phyloP scores from a whole-genome alignment of 2,329 filamentous ascomycete species.

The Aspergillus japonicus region DNA sequence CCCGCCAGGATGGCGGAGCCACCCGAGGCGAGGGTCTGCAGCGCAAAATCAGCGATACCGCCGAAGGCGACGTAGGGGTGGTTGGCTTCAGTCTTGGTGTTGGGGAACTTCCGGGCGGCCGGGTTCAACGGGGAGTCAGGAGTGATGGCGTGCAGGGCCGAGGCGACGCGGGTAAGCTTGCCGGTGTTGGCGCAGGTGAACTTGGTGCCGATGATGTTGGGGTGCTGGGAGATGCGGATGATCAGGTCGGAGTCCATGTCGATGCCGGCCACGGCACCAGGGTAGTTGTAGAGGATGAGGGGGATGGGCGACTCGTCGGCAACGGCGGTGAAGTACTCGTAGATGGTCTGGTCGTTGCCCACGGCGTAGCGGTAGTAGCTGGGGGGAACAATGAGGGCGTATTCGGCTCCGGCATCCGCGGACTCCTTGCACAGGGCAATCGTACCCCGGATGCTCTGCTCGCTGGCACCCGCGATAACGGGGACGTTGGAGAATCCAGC shows the following conservation, averaged over 20 bases:
- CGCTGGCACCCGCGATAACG: conserved; percentile 78
- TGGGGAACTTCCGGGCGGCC: conserved; percentile 21
- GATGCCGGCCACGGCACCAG: conserved; percentile 79
- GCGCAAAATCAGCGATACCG: conserved; percentile 82
- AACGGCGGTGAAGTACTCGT: conserved; percentile 71
- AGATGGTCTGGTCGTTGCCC: conserved; percentile 67
- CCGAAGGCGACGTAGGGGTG: conserved; percentile 77
- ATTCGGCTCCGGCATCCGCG: conserved; percentile 70
- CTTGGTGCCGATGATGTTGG: conserved; percentile 84
- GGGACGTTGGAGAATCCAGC: conserved; percentile 74
- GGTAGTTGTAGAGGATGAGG: conserved; percentile 89
- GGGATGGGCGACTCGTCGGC: conserved; percentile 74
- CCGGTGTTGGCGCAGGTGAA: conserved; percentile 91
- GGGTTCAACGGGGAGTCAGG: conserved; percentile 45
- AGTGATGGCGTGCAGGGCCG: conserved; percentile 69
- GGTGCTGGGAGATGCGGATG: conserved; percentile 73
- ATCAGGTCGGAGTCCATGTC: conserved; percentile 88
- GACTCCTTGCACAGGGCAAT: conserved; percentile 70
- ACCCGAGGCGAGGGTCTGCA: conserved; percentile 76
- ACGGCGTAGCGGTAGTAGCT: conserved; percentile 79
- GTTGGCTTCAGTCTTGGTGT: conserved; percentile 32
- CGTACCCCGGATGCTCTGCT: conserved; percentile 79
- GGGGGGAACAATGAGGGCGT: conserved; percentile 74
- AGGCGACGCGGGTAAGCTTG: conserved; percentile 79
- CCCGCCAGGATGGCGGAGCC: conserved; percentile 85